Evolutionary conservation across 2,329 filamentous ascomycete genomes (phyloP).

Genomic region (Colletotrichum sp.): DNA sequence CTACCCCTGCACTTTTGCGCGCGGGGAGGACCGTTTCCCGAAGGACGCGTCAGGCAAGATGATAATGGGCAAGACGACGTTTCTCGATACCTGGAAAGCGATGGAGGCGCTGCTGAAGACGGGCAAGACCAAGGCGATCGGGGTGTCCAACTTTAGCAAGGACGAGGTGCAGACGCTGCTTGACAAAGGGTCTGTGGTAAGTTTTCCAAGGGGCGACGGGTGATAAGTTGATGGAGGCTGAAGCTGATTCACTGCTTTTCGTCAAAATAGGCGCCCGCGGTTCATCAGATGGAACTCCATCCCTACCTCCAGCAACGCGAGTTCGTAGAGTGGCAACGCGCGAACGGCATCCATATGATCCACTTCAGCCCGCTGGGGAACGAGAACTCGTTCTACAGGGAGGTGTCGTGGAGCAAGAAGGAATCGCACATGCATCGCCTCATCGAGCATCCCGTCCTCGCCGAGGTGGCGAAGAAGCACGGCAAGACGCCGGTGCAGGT

Average conservation of each 20-base stretch:
- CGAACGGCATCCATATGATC: conserved; percentile 32
- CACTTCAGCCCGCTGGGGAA: conserved; percentile 36
- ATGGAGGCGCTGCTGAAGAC: neutral
- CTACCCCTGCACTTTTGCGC: conserved; percentile 29
- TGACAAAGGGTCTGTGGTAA: neutral
- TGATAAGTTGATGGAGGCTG: neutral
- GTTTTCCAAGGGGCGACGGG: neutral
- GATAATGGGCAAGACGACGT: neutral
- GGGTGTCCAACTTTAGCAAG: neutral
- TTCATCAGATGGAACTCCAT: conserved; percentile 62
- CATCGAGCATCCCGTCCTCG: conserved; percentile 29
- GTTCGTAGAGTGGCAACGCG: conserved; percentile 25
- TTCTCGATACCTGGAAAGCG: neutral
- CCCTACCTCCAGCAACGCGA: conserved; percentile 30
- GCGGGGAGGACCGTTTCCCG: conserved; percentile 22
- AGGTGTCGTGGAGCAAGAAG: conserved; percentile 32
- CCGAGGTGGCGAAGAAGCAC: conserved; percentile 30
- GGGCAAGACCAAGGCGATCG: neutral
- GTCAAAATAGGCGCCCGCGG: conserved; percentile 15
- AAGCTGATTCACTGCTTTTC: neutral
- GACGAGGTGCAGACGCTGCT: neutral
- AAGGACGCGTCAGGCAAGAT: conserved; percentile 1
- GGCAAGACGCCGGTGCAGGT: conserved; percentile 35
- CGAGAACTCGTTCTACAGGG: conserved; percentile 34
- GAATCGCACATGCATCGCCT: conserved; percentile 30